Evolutionary conservation across 2,329 filamentous ascomycete genomes (phyloP).

Genomic region (Penicillium sp.): DNA sequence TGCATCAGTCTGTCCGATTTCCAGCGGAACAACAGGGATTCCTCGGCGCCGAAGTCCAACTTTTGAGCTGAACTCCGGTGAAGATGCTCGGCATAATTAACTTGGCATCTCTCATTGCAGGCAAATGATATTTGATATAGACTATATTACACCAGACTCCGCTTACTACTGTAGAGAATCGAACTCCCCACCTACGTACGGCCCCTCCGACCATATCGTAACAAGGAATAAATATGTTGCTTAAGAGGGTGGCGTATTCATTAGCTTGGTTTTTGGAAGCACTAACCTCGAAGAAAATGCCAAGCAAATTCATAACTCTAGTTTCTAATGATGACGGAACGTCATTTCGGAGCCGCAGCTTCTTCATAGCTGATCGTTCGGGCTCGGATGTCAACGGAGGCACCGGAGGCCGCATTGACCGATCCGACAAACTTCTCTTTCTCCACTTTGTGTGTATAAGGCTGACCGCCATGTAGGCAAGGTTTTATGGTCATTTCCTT

Average conservation of each 20-base stretch:
- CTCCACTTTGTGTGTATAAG: slow-evolving; percentile 14
- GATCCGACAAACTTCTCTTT: slow-evolving; percentile 1
- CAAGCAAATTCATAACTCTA: too few relatives aligned
- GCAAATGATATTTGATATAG: neutral
- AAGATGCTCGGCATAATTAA: neutral
- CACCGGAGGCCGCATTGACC: slow-evolving; percentile 15
- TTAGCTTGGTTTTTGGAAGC: neutral
- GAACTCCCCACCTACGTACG: neutral
- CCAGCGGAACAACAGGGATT: neutral
- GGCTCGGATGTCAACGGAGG: slow-evolving; percentile 8
- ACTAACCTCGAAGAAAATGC: neutral
- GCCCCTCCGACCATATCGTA: neutral
- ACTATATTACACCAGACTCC: neutral
- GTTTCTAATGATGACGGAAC: too few relatives aligned
- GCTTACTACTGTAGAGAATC: neutral
- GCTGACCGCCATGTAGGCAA: slow-evolving; percentile 18
- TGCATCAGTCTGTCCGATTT: slow-evolving; percentile 5
- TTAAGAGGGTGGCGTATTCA: neutral
- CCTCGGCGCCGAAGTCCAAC: neutral
- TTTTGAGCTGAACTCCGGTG: neutral
- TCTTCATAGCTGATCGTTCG: neutral
- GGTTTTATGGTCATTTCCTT: neutral
- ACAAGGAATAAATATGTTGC: neutral
- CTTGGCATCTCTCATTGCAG: too few relatives aligned
- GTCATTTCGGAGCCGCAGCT: too few relatives aligned